phyloP scores from a whole-genome alignment of 768 basidiomycete genomes.

The Pisolithus sp. region DNA sequence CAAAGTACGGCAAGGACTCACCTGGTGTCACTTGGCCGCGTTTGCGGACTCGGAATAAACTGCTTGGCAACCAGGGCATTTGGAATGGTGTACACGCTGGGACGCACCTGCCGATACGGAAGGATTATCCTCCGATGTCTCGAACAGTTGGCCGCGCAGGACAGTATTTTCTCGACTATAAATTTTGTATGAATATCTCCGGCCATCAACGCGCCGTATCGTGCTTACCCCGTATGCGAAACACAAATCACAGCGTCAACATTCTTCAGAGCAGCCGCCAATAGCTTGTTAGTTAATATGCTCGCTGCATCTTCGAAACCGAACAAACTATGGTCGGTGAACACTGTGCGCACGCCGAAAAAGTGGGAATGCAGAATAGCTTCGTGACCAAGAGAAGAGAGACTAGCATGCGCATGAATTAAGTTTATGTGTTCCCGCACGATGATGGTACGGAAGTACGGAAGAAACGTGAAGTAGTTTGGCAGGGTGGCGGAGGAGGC shows the following conservation, averaged over 20 bases:
- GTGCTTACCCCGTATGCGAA: constrained; percentile 81
- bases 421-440: constrained; percentile 80
- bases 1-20: constrained; percentile 26
- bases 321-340: constrained; percentile 96
- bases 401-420: constrained; percentile 86
- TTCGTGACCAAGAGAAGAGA: constrained; percentile 89
- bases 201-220: neutral
- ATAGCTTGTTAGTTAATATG: constrained; percentile 93
- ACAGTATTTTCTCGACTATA: constrained; percentile 95
- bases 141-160: constrained; percentile 73
- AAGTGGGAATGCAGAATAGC: constrained; percentile 84
- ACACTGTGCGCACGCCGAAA: constrained; percentile 83
- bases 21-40: constrained; percentile 48
- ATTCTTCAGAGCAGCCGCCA: constrained; percentile 79
- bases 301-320: constrained; percentile 97
- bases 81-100: constrained; percentile 85
- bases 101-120: constrained; percentile 40
- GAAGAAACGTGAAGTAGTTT: constrained; percentile 87
- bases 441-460: constrained; percentile 85
- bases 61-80: constrained; percentile 84
- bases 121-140: constrained; percentile 38
- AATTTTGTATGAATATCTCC: neutral
- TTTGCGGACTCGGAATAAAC: constrained; percentile 60
- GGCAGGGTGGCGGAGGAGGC: constrained; percentile 91
- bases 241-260: constrained; percentile 95